Percentiles rank a stretch among this genome's conserved stretches.
These are phyloP conservation scores for Heteromeles arbutifolia DNA, from an alignment of 306 rosid genomes.

Conservation along the genomic window DNA sequence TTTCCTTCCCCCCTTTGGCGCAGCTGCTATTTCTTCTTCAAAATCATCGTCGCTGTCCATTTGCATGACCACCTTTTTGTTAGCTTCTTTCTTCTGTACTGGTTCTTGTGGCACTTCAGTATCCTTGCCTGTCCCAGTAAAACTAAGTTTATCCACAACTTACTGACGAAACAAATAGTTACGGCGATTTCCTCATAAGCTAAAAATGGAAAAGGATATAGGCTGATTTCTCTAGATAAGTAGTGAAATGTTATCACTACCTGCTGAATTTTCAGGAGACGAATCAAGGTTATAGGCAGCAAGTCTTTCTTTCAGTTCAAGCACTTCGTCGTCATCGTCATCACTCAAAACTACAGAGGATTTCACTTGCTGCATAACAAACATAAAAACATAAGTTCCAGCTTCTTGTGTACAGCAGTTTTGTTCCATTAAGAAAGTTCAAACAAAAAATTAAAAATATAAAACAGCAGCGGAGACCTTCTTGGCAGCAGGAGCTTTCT, in stretches of 20 bases:
- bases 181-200: not conserved
- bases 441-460: not conserved
- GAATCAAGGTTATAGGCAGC: constrained; percentile 82
- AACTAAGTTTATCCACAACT: not conserved
- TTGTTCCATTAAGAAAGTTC: too few relatives aligned
- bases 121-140: constrained; percentile 18
- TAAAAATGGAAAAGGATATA: not conserved
- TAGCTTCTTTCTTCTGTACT: constrained; percentile 42
- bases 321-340: constrained; percentile 43
- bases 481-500: constrained; percentile 45
- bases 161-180: not conserved
- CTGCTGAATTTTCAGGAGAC: constrained; percentile 56
- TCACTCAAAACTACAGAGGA: constrained; percentile 13
- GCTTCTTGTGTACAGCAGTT: not conserved
- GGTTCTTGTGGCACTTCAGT: constrained; percentile 42
- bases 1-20: constrained; percentile 51
- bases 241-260: constrained; percentile 14
- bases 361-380: constrained; percentile 29
- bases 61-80: constrained; percentile 33
- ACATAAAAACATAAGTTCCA: not conserved
- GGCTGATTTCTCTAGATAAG: not conserved
- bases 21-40: constrained; percentile 23
- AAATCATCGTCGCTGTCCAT: constrained; percentile 27
- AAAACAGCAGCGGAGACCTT: constrained; percentile 30
- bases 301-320: constrained; percentile 80